Conservation (phyloP, 768 basidiomycete species). For the Coprinopsis marcescibilis region DNA sequence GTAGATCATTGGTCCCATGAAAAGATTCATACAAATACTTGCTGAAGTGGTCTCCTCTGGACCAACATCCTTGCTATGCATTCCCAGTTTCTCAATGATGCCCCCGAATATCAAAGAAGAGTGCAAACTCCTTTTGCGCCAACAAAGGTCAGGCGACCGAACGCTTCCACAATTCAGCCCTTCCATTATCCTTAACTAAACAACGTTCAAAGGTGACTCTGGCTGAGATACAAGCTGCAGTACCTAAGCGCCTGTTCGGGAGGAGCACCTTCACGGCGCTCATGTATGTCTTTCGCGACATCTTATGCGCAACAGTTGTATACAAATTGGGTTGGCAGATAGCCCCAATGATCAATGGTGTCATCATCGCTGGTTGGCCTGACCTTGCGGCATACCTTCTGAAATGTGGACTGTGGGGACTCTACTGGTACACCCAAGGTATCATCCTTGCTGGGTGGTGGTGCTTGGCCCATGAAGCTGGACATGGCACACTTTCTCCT, state of each 20-base stretch:
- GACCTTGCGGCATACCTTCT: conserved; percentile 30
- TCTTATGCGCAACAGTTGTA: conserved; percentile 36
- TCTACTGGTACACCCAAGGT: conserved; percentile 59
- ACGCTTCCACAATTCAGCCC: neutral
- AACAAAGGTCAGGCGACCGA: conserved; percentile 30
- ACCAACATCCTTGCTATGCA: conserved; percentile 18
- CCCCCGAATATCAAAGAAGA: conserved; percentile 38
- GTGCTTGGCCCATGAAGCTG: conserved; percentile 62
- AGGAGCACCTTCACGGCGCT: conserved; percentile 44
- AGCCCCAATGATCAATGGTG: conserved; percentile 32
- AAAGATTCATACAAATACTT: no score
- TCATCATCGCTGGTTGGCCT: conserved; percentile 25
- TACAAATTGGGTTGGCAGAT: conserved; percentile 46
- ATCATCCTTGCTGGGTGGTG: conserved; percentile 55
- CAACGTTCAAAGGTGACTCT: conserved; percentile 37
- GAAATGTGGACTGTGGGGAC: conserved; percentile 36
- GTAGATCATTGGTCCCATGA: no score
- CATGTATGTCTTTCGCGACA: conserved; percentile 41
- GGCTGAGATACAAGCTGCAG: conserved; percentile 42
- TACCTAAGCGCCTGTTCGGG: conserved; percentile 47
- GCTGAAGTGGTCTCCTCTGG: no score
- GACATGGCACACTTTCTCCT: conserved; percentile 49
- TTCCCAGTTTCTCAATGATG: conserved; percentile 31
- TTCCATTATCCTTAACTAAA: neutral
- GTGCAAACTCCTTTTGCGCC: conserved; percentile 37